Evolutionary conservation across 495 filamentous ascomycete species (phyloP).

Genomic region (Neurospora hispaniola): DNA sequence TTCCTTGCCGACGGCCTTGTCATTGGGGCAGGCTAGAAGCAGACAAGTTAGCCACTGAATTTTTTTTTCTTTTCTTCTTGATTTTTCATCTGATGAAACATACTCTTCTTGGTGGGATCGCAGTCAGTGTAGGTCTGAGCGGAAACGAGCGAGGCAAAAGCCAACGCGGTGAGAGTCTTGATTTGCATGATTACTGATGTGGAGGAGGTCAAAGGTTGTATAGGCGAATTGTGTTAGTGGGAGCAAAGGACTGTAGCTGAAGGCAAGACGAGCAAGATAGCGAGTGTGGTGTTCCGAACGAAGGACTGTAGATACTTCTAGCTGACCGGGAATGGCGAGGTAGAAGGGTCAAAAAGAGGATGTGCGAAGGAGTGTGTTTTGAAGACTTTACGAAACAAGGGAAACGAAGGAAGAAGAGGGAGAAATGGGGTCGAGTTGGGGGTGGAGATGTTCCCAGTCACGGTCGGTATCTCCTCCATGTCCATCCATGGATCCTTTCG

Average conservation of each 20-base stretch:
- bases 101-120: constrained; percentile 61
- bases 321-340: background rate
- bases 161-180: constrained; percentile 31
- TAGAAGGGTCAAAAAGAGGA: background rate
- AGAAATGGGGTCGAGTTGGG: background rate
- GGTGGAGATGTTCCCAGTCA: background rate
- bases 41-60: constrained; percentile 4
- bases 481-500: background rate
- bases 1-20: constrained; percentile 57
- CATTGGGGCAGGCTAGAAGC: constrained; percentile 48
- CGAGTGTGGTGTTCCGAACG: background rate
- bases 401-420: background rate
- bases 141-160: constrained; percentile 36
- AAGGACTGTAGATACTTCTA: constrained; percentile 1
- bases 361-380: background rate
- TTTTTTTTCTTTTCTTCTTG: background rate
- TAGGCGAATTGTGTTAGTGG: background rate
- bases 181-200: constrained; percentile 25
- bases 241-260: background rate
- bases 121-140: constrained; percentile 71
- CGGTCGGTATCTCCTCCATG: too few species aligned
- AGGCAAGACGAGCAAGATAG: background rate
- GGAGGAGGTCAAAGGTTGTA: background rate
- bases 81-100: constrained; percentile 16
- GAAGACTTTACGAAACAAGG: background rate